Percentiles rank a stretch among this genome's conserved stretches.
Conservation (phyloP, 352 stramenopile genomes). For the Globisporangium middletonii region DNA sequence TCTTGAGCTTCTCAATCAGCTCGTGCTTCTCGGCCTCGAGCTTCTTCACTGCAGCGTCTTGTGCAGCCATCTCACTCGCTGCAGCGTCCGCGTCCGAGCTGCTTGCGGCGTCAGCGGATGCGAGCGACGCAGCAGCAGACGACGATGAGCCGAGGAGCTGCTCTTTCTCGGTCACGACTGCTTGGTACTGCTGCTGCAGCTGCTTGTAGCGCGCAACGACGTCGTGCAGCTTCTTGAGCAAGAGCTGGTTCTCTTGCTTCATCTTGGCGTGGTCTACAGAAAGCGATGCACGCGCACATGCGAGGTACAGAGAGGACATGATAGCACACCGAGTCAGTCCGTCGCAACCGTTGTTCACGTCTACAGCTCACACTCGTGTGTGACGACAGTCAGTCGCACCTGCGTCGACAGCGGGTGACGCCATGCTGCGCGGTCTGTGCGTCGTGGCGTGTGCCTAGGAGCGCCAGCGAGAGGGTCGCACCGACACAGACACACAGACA, state of each 20-base stretch:
- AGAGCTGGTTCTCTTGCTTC: constrained; percentile 50
- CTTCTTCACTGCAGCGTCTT: constrained; percentile 30
- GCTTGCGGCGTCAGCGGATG: background rate
- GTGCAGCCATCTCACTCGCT: constrained; percentile 10
- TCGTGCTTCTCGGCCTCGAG: constrained; percentile 64
- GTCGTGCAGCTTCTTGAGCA: constrained; percentile 52
- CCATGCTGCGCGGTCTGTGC: background rate
- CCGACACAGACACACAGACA: background rate
- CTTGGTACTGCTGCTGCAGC: constrained; percentile 45
- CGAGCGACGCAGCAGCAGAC: background rate
- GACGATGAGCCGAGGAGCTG: constrained; percentile 1
- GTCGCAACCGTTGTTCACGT: background rate
- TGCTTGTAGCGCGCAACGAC: constrained; percentile 45
- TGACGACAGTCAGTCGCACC: background rate
- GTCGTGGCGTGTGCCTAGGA: background rate
- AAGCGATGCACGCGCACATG: background rate
- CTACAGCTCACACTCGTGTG: background rate
- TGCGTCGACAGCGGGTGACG: background rate
- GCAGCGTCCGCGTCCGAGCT: constrained; percentile 1
- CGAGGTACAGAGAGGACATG: background rate
- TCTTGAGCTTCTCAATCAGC: constrained; percentile 75
- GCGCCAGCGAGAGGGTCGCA: no score
- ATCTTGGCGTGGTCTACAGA: constrained; percentile 24
- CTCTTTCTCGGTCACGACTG: constrained; percentile 23
- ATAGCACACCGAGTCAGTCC: background rate